phyloP scores from a whole-genome alignment of 495 filamentous ascomycete genomes.

The Penicillium angulare region DNA sequence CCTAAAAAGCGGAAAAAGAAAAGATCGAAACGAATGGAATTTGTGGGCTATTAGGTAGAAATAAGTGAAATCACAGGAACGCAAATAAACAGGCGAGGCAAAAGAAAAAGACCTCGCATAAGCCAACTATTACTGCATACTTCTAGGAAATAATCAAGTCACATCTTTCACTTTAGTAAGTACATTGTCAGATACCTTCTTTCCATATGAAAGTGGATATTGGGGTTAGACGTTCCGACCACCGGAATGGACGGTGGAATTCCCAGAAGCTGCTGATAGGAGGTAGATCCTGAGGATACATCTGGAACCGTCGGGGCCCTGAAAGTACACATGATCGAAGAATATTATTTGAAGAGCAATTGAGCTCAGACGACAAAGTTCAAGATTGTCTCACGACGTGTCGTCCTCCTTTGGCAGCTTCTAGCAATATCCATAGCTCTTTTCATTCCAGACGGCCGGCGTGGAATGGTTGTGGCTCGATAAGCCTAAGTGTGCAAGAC shows the following conservation, averaged over 20 bases:
- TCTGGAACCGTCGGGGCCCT: slow-evolving; percentile 5
- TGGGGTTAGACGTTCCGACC: slow-evolving; percentile 1
- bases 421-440: slow-evolving; percentile 17
- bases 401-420: slow-evolving; percentile 1
- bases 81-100: background rate
- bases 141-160: slow-evolving; percentile 5
- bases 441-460: slow-evolving; percentile 13
- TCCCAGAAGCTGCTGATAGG: slow-evolving; percentile 17
- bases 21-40: background rate
- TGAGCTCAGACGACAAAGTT: slow-evolving; percentile 14
- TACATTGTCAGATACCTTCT: slow-evolving; percentile 1
- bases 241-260: slow-evolving; percentile 18
- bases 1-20: slow-evolving; percentile 1
- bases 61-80: slow-evolving; percentile 1
- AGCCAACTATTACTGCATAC: slow-evolving; percentile 6
- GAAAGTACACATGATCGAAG: slow-evolving; percentile 8
- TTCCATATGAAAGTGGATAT: background rate
- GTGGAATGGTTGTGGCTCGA: slow-evolving; percentile 21
- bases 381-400: slow-evolving; percentile 15
- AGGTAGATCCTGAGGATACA: slow-evolving; percentile 8
- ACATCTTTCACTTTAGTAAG: background rate
- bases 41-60: slow-evolving; percentile 1
- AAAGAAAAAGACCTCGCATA: background rate
- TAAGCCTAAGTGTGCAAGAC: slow-evolving; percentile 6
- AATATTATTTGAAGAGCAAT: slow-evolving; percentile 18